Conservation (phyloP, 192 early-diverging fungal species). For the Lobosporangium transversale region DNA sequence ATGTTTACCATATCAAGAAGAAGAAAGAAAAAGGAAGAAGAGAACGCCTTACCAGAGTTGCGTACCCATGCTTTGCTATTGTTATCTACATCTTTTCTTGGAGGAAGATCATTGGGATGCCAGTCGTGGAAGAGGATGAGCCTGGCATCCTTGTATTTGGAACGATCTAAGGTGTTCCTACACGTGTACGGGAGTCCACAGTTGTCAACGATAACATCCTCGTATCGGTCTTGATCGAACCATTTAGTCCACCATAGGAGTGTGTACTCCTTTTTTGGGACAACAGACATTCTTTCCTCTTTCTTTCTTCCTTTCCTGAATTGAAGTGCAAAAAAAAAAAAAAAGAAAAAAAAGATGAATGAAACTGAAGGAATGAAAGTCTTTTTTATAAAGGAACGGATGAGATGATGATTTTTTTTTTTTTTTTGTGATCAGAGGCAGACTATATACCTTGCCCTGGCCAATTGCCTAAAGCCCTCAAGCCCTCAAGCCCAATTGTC, state of each 20-base stretch:
- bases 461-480: too few relatives aligned
- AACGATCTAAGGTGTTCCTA: constrained; percentile 8
- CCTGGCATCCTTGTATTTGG: constrained; percentile 5
- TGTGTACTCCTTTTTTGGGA: constrained; percentile 15
- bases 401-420: too few relatives aligned
- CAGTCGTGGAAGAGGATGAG: constrained; percentile 28
- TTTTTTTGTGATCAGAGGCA: too few relatives aligned
- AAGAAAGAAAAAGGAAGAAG: not conserved
- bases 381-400: too few relatives aligned
- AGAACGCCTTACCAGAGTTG: constrained; percentile 3
- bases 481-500: too few relatives aligned
- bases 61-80: constrained; percentile 21
- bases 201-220: constrained; percentile 4
- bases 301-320: too few relatives aligned
- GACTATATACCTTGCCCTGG: too few relatives aligned
- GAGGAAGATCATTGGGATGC: constrained; percentile 18
- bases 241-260: constrained; percentile 22
- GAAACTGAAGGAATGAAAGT: too few relatives aligned
- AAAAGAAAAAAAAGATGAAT: too few relatives aligned
- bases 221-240: constrained; percentile 4
- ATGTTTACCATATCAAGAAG: not conserved
- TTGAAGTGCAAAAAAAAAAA: too few relatives aligned
- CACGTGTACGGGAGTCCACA: constrained; percentile 32
- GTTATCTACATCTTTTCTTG: not conserved
- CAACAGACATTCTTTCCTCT: too few relatives aligned